A percentile compares a stretch with the other conserved stretches of the same genome.
Conservation (phyloP, 2,329 filamentous ascomycete genomes). For the Pleomassaria siparia region DNA sequence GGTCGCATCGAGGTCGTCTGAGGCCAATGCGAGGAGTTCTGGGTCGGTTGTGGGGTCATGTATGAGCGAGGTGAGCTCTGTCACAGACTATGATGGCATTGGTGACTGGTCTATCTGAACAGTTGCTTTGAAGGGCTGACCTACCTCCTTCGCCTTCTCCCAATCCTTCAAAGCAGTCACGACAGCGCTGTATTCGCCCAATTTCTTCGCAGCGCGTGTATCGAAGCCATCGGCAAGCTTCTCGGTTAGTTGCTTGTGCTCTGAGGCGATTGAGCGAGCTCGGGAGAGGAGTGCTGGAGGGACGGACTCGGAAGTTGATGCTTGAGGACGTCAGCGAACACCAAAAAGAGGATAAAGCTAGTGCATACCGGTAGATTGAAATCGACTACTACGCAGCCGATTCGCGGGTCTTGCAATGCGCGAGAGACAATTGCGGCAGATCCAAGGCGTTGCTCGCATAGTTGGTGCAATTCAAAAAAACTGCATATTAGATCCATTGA, state of each 20-base stretch:
- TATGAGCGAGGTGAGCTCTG: conserved; percentile 75
- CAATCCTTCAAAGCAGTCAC: conserved; percentile 57
- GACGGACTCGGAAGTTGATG: conserved; percentile 39
- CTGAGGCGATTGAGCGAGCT: conserved; percentile 57
- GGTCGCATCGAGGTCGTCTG: conserved; percentile 71
- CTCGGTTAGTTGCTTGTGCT: conserved; percentile 57
- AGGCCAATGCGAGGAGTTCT: conserved; percentile 61
- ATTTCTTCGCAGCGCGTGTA: conserved; percentile 56
- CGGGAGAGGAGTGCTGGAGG: conserved; percentile 58
- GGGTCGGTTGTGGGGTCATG: conserved; percentile 64
- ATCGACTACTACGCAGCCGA: conserved; percentile 26
- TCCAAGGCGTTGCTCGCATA: conserved; percentile 47
- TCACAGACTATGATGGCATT: conserved; percentile 49
- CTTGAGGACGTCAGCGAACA: conserved; percentile 9
- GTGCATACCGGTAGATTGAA: conserved; percentile 30
- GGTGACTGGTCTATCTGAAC: conserved; percentile 10
- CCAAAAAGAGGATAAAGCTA: background rate
- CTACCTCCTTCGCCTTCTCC: conserved; percentile 59
- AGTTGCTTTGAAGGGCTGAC: conserved; percentile 9
- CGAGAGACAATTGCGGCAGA: conserved; percentile 52
- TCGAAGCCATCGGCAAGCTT: conserved; percentile 59
- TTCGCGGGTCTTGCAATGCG: conserved; percentile 39
- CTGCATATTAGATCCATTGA: too few relatives aligned
- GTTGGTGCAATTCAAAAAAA: conserved; percentile 9
- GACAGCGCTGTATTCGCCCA: conserved; percentile 58